Percentiles rank a stretch among this genome's conserved stretches.
Evolutionary conservation across 2,329 filamentous ascomycete species (phyloP).

Genomic region (Metarhizium sp.): DNA sequence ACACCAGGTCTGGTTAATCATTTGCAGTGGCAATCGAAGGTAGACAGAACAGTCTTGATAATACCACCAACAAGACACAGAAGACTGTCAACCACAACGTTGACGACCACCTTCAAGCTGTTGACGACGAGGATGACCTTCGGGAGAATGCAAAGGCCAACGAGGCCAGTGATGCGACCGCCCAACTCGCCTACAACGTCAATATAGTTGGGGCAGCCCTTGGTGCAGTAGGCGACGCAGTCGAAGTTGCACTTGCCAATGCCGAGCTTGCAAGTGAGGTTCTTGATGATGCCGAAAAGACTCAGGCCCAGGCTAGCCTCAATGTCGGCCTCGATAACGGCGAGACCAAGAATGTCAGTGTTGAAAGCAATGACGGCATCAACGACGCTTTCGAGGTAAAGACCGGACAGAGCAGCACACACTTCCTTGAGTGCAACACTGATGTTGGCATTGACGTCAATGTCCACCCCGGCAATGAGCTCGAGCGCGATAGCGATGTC

Average conservation of each 20-base stretch:
- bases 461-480: slow-evolving; percentile 12
- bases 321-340: slow-evolving; percentile 15
- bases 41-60: slow-evolving; percentile 17
- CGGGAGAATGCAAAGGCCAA: slow-evolving; percentile 23
- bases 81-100: slow-evolving; percentile 18
- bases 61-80: slow-evolving; percentile 24
- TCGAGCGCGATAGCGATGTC: slow-evolving; percentile 18
- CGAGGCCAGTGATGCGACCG: slow-evolving; percentile 17
- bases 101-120: slow-evolving; percentile 16
- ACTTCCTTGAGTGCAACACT: slow-evolving; percentile 22
- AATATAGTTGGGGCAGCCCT: slow-evolving; percentile 29
- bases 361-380: slow-evolving; percentile 28
- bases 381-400: slow-evolving; percentile 20
- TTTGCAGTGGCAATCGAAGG: slow-evolving; percentile 24
- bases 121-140: slow-evolving; percentile 19
- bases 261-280: slow-evolving; percentile 20
- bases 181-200: slow-evolving; percentile 17
- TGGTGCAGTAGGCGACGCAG: slow-evolving; percentile 28
- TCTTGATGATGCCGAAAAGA: slow-evolving; percentile 15
- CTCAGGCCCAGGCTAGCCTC: slow-evolving; percentile 16
- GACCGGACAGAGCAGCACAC: slow-evolving; percentile 21
- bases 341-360: slow-evolving; percentile 23
- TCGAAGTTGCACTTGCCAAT: slow-evolving; percentile 24
- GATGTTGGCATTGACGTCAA: slow-evolving; percentile 14
- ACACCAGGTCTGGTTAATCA: slow-evolving; percentile 4